A percentile compares a stretch with the other conserved stretches of the same genome.
Evolutionary conservation across 208 protist genomes (phyloP).

Genomic region (Wallacemonas sp.): DNA sequence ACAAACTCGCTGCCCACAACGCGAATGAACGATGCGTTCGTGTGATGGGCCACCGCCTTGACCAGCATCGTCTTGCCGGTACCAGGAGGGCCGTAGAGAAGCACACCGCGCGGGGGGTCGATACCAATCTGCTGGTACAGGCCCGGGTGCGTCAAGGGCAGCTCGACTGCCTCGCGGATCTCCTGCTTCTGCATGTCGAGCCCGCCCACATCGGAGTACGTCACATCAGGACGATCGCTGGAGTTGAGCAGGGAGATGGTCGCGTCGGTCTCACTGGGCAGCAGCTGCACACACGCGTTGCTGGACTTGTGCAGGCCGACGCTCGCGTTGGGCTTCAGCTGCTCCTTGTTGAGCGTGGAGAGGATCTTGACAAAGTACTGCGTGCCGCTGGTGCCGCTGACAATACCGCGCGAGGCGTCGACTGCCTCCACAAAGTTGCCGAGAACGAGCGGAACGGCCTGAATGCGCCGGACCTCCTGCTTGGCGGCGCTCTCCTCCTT

Average conservation of each 20-base stretch:
- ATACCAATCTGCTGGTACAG: conserved; percentile 99
- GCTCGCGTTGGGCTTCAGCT: conserved; percentile 98
- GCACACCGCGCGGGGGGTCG: conserved; percentile 99
- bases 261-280: conserved; percentile 98
- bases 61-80: conserved; percentile 99
- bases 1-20: conserved; percentile 99
- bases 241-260: conserved; percentile 95
- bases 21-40: conserved; percentile 97
- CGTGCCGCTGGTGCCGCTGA: conserved; percentile 95
- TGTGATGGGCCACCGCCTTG: conserved; percentile 99
- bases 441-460: conserved; percentile 99
- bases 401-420: conserved; percentile 95
- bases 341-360: conserved; percentile 97
- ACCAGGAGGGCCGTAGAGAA: conserved; percentile 98
- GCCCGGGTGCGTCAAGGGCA: conserved; percentile 99
- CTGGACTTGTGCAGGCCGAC: conserved; percentile 99
- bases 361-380: conserved; percentile 99
- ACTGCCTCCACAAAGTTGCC: conserved; percentile 99
- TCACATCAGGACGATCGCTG: conserved; percentile 93
- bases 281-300: conserved; percentile 98
- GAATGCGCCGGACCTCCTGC: conserved; percentile 98
- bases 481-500: conserved; percentile 90
- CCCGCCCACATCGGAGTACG: conserved; percentile 98
- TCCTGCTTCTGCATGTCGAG: conserved; percentile 99
- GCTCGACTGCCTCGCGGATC: conserved; percentile 99